phyloP scores from a whole-genome alignment of 1,284 basidiomycete genomes.

The Butyriboletus pseudospeciosus region DNA sequence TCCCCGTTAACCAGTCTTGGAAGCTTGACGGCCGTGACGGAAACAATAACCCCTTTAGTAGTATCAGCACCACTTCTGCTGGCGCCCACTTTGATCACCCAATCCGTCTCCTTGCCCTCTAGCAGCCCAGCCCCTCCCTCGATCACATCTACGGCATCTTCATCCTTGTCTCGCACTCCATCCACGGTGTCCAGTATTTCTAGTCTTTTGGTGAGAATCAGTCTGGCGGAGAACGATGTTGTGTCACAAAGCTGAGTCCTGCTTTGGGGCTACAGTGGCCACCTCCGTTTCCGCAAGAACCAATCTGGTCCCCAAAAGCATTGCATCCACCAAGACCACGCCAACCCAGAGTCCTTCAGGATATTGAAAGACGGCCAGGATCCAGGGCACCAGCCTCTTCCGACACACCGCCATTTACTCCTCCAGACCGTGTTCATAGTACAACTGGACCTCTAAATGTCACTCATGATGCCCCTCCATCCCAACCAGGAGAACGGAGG shows the following conservation, averaged over 20 bases:
- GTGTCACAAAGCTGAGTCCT: constrained; percentile 9
- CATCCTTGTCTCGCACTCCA: constrained; percentile 37
- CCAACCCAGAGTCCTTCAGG: constrained; percentile 6
- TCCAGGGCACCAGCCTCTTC: not conserved
- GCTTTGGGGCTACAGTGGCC: not conserved
- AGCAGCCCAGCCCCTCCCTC: constrained; percentile 27
- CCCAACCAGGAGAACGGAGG: constrained; percentile 17
- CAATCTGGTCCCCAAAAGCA: constrained; percentile 20
- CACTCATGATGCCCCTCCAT: constrained; percentile 11
- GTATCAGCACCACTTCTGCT: constrained; percentile 11
- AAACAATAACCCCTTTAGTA: constrained; percentile 33
- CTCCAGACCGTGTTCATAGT: not conserved
- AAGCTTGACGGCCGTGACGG: constrained; percentile 33
- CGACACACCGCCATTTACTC: constrained; percentile 9
- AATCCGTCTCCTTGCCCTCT: constrained; percentile 25
- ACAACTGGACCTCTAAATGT: constrained; percentile 7
- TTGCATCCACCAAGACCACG: constrained; percentile 10
- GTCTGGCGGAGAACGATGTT: constrained; percentile 32
- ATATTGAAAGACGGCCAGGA: not conserved
- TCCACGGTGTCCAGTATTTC: constrained; percentile 37
- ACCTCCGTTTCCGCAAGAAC: constrained; percentile 19
- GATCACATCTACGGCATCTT: constrained; percentile 29
- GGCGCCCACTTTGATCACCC: constrained; percentile 1
- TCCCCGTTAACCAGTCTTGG: constrained; percentile 38
- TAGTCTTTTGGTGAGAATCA: constrained; percentile 35